Percentiles rank a stretch among this genome's conserved stretches.
Evolutionary conservation across 305 asterid species (phyloP).

Genomic region (Fraxinus baroniana): DNA sequence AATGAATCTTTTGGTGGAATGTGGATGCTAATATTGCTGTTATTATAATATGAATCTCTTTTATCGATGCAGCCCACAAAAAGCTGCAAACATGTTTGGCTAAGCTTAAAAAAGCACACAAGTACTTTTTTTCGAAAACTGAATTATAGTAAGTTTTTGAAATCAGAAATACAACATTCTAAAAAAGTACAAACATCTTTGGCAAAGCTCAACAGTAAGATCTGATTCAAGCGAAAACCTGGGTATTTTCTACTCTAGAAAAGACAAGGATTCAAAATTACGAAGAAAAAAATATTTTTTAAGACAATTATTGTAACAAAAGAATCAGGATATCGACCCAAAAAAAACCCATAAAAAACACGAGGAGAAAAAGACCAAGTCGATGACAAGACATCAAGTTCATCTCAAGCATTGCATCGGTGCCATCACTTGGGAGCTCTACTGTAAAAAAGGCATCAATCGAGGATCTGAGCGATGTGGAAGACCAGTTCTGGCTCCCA

Average conservation of each 20-base stretch:
- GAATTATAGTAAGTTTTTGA: not conserved
- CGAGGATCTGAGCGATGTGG: constrained; percentile 71
- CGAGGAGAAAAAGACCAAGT: constrained; percentile 46
- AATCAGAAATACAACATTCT: not conserved
- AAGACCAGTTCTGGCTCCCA: constrained; percentile 92
- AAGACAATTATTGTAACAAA: constrained; percentile 19
- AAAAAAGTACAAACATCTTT: not conserved
- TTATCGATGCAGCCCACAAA: not conserved
- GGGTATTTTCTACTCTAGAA: not conserved
- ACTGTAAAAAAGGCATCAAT: constrained; percentile 60
- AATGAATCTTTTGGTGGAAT: not conserved
- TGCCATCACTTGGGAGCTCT: constrained; percentile 52
- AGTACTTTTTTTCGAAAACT: not conserved
- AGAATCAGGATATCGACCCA: constrained; percentile 40
- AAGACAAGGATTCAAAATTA: not conserved
- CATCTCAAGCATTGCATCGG: constrained; percentile 5
- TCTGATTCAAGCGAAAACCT: not conserved
- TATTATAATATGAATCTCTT: not conserved
- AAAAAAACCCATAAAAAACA: constrained; percentile 36
- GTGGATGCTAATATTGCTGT: not conserved
- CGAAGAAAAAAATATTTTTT: not conserved
- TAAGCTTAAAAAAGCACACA: not conserved
- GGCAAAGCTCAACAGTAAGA: not conserved
- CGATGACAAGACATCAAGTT: constrained; percentile 30
- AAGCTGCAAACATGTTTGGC: constrained; percentile 2